Evolutionary conservation across 768 basidiomycete genomes (phyloP), one percentile per base, ranked within the genome.

Genomic region (Boletus barrowsii): DNA sequence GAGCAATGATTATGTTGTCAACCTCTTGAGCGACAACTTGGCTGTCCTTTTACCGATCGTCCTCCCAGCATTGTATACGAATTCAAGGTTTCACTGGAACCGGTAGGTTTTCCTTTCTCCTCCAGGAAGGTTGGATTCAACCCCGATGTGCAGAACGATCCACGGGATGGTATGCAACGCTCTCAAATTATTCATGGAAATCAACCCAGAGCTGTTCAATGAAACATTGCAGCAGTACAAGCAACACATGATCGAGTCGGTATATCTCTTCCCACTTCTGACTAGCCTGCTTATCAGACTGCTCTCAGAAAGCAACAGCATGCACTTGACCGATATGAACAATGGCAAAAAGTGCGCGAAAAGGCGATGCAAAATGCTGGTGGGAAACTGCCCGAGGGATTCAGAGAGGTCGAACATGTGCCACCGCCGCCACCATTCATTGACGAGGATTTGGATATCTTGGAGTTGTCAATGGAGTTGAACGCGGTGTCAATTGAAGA

Each of bases 1-100:
- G 97, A 98, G 98, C 76, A 98, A 98, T 75, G 97, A 98, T 75
- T 99, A 98, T 74, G 95, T 98, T 60, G 92, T 99, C 64, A 99
- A 97, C 72, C 83, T 99, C 49, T 98, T 99, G 93, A 92, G 93
- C 71, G 94, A 98, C 66, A 98, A 98, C 69, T 80, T 98, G 59
- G 72, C 83, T 24, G 73, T 86, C 57, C 84, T 99, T 55, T 79
- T 99, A 30, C 97, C 97, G 9, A 92, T 99, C 66, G 94, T 99
- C 47, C 98, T 98, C 77, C 93, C 96, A 29, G 90, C 95, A 8
- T 73, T 99, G 58, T 98, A 97, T 71, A 88, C 86, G 39, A 98
- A 98, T 72, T 98, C 95, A 44, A 93, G 90, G 71, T 86, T 90
- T 20, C 97, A 99, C 72, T 99, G 97, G 97, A 99, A 99, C 75